A percentile compares a stretch with the other conserved stretches of the same genome.
Conservation (phyloP, 192 early-diverging fungal species). For the Backusella liffmaniae region DNA sequence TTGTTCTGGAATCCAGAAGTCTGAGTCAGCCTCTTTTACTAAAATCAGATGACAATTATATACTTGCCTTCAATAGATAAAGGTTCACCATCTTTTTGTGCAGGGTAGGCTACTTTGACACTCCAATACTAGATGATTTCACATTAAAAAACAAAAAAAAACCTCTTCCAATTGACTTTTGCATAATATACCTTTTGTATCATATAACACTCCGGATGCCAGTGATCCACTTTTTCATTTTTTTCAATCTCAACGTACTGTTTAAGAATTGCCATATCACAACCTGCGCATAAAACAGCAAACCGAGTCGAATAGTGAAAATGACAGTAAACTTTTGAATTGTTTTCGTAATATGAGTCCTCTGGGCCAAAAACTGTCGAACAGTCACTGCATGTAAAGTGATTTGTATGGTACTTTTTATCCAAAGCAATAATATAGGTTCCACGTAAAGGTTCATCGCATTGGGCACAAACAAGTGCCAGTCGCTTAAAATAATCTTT, state of each 20-base stretch:
- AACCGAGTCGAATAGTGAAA: constrained; percentile 90
- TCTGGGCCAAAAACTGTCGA: constrained; percentile 90
- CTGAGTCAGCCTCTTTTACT: neutral
- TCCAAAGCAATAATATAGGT: constrained; percentile 90
- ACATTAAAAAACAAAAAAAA: constrained; percentile 12
- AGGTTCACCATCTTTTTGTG: constrained; percentile 12
- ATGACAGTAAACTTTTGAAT: constrained; percentile 90
- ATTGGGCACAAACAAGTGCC: constrained; percentile 82
- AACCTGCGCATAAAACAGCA: constrained; percentile 92
- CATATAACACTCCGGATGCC: constrained; percentile 99
- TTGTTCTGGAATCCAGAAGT: constrained; percentile 1
- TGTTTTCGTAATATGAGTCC: constrained; percentile 95
- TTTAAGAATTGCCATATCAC: constrained; percentile 90
- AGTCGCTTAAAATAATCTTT: constrained; percentile 84
- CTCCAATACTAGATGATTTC: constrained; percentile 20
- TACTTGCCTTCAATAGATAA: constrained; percentile 14
- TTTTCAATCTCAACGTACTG: constrained; percentile 93
- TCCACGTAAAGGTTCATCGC: constrained; percentile 85
- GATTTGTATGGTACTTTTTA: constrained; percentile 95
- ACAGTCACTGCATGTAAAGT: constrained; percentile 95
- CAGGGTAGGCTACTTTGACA: constrained; percentile 21
- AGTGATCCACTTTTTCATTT: constrained; percentile 76
- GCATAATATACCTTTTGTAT: constrained; percentile 82
- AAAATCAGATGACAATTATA: neutral
- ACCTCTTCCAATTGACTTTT: neutral